These are phyloP conservation scores for Datura wrightii DNA, from an alignment of 257 asterid genomes.

Conservation along the genomic window DNA sequence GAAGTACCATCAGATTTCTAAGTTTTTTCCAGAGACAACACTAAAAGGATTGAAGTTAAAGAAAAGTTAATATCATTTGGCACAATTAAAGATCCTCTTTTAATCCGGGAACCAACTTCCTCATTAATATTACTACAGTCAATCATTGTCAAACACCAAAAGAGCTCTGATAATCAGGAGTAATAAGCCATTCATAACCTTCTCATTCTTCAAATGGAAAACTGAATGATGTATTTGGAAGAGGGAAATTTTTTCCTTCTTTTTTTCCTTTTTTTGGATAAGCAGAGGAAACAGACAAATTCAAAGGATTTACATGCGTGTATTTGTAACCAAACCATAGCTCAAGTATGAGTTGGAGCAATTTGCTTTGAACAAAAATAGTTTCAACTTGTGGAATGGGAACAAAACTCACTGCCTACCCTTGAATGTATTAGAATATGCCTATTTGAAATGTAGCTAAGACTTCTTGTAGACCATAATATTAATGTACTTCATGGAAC, in stretches of 20 bases:
- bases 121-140: not conserved
- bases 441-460: not conserved
- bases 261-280: not conserved
- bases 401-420: not conserved
- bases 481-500: not conserved
- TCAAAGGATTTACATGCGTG: not conserved
- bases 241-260: not conserved
- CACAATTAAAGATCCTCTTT: conserved; percentile 20
- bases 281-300: conserved; percentile 7
- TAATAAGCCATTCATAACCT: not conserved
- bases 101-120: not conserved
- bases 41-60: not conserved
- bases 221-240: not conserved
- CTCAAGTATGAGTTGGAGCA: not conserved
- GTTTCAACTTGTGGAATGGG: not conserved
- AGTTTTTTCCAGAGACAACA: not conserved
- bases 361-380: not conserved
- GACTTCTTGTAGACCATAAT: not conserved
- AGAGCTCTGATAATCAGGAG: not conserved
- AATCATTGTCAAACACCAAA: not conserved
- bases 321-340: not conserved
- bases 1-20: conserved; percentile 5
- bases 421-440: conserved; percentile 8
- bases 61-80: not conserved
- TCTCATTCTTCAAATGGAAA: not conserved